phyloP scores from a whole-genome alignment of 495 filamentous ascomycete genomes.

The Penicillium pulvis region DNA sequence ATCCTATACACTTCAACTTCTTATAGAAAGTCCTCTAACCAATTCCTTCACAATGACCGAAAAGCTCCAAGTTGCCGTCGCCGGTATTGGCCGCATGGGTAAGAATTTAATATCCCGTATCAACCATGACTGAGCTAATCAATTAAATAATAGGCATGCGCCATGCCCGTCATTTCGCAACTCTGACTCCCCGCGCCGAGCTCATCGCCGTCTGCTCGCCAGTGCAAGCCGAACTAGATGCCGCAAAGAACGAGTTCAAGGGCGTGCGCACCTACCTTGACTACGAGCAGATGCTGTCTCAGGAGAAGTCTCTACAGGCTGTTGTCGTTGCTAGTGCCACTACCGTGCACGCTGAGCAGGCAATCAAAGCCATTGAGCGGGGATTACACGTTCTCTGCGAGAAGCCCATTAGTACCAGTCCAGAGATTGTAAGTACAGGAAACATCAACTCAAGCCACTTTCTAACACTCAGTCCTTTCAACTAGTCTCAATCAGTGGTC shows the following conservation, averaged over 20 bases:
- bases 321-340: constrained; percentile 49
- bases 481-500: constrained; percentile 49
- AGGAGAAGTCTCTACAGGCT: constrained; percentile 45
- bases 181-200: constrained; percentile 46
- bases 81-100: constrained; percentile 57
- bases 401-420: constrained; percentile 50
- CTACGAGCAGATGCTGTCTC: constrained; percentile 49
- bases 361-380: constrained; percentile 50
- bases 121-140: background rate
- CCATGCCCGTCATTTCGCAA: constrained; percentile 49
- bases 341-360: constrained; percentile 51
- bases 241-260: constrained; percentile 40
- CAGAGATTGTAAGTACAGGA: constrained; percentile 26
- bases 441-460: background rate
- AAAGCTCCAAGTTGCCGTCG: constrained; percentile 48
- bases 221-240: constrained; percentile 42
- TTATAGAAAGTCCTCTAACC: background rate
- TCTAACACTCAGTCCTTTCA: background rate
- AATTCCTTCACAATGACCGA: constrained; percentile 30
- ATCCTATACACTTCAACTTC: background rate
- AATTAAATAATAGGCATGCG: constrained; percentile 26
- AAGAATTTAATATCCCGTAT: background rate
- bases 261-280: constrained; percentile 35
- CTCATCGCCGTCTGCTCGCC: constrained; percentile 50
- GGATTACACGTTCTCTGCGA: constrained; percentile 56